Evolutionary conservation across 2,329 filamentous ascomycete species (phyloP), one percentile per base, ranked within the genome.

Genomic region (Pezicula radicicola): DNA sequence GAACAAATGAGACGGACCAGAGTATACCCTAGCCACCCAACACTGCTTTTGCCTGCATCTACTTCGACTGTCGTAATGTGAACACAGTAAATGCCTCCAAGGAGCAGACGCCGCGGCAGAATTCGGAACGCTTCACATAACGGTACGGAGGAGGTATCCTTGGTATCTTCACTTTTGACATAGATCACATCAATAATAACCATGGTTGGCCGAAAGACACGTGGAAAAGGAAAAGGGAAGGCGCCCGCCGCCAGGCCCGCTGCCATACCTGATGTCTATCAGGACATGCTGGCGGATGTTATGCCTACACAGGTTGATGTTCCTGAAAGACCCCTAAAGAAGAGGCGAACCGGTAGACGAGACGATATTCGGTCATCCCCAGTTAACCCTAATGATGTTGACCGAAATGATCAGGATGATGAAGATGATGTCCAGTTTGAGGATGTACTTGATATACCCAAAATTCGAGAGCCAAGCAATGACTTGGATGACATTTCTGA

Each of bases 251-350:
- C 27, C 27, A 51, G 16, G 41, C 50, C 30, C 33, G 51, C 45
- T 50, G 55, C 25, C 4, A 66, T 76, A 10, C 72, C 73, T 12
- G 68, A 70, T 48, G 66, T 76, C 2, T 76, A 74, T 55, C 68
- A 67, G 43, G 73, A 76, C 39, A 70, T 78, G 71, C 63, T 78
- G 25, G 63, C 65, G 33, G 73, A 76, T 48, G 68, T 70, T 45
- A 58, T 67, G 18, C 60, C 66, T 21, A 47, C 46, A 5, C 65
- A 70, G 37, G 55, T 64, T 15, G 56, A 63, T 46, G 60, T 63
- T 7, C 56, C 60, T 2, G 61, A 64, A 55, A 60, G 67, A 28
- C 72, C 70, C 28, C 53, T 69, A 48, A 75, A 74, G 62, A 63
- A 49, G 53, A 55, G 63, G 51, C 65, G 54, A 49, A 64, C 53